Percentiles rank a stretch among this genome's conserved stretches.
These are phyloP conservation scores for Suhomyces pyralidae DNA, from an alignment of 805 yeast species.

Conservation along the genomic window DNA sequence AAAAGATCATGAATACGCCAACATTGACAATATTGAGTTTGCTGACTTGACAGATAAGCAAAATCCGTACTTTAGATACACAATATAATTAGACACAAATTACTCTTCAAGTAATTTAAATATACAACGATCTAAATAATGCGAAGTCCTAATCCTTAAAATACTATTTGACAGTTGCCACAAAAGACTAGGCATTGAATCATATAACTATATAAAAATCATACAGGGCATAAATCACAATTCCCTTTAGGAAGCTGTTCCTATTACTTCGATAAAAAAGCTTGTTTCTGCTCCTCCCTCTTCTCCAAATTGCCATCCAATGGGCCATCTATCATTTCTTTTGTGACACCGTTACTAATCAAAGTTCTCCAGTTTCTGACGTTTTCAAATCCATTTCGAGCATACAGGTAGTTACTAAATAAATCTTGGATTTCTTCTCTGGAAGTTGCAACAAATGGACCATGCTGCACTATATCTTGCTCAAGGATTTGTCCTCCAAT, in stretches of 20 bases:
- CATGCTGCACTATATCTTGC: slow-evolving; percentile 80
- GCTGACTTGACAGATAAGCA: slow-evolving; percentile 54
- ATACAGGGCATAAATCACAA: not conserved
- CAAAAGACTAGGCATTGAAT: too few relatives aligned
- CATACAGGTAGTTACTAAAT: slow-evolving; percentile 67
- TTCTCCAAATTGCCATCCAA: slow-evolving; percentile 32
- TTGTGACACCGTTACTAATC: slow-evolving; percentile 42
- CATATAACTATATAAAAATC: too few relatives aligned
- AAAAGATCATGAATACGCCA: slow-evolving; percentile 18
- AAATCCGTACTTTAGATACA: slow-evolving; percentile 53
- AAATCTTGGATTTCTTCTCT: slow-evolving; percentile 66
- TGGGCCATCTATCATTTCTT: slow-evolving; percentile 39
- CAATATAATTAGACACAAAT: slow-evolving; percentile 11
- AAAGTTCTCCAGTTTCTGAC: slow-evolving; percentile 59
- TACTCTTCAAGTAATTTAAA: too few relatives aligned
- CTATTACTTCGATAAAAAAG: not conserved
- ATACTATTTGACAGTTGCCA: too few relatives aligned
- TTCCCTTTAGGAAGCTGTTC: not conserved
- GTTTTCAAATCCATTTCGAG: slow-evolving; percentile 66
- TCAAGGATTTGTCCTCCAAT: slow-evolving; percentile 73
- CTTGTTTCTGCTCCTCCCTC: slow-evolving; percentile 24
- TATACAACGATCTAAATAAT: too few relatives aligned
- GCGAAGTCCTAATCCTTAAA: too few relatives aligned
- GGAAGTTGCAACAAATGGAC: slow-evolving; percentile 84
- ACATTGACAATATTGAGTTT: slow-evolving; percentile 42